A percentile compares a stretch with the other conserved stretches of the same genome.
Evolutionary conservation across 768 basidiomycete genomes (phyloP).

Genomic region (Lanmaoa rubissima): DNA sequence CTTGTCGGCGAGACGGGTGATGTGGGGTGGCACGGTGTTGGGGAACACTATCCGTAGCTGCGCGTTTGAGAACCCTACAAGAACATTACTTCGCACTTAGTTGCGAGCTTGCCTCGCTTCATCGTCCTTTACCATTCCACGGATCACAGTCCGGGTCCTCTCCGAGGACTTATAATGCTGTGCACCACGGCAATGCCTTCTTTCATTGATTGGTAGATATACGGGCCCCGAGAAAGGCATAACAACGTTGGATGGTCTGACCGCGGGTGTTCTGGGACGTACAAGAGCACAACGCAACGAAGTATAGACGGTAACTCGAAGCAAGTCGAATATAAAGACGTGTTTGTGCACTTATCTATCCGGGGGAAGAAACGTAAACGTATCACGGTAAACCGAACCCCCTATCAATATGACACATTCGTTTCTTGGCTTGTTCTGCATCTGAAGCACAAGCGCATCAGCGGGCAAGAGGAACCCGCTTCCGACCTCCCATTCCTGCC

Average conservation of each 20-base stretch:
- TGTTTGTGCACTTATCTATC: not conserved
- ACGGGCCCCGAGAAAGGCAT: not conserved
- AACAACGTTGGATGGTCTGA: not conserved
- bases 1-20: too few species aligned
- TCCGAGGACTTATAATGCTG: conserved; percentile 13
- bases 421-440: conserved; percentile 7
- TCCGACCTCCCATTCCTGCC: too few species aligned
- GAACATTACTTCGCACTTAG: not conserved
- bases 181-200: not conserved
- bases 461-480: not conserved
- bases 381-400: conserved; percentile 7
- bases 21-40: not conserved
- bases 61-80: not conserved
- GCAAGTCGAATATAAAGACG: not conserved
- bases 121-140: not conserved
- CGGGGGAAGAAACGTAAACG: not conserved
- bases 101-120: conserved; percentile 2
- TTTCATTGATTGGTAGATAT: not conserved
- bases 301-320: not conserved
- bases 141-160: not conserved
- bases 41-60: not conserved
- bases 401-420: conserved; percentile 13
- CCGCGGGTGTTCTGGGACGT: not conserved
- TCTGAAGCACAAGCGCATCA: not conserved
- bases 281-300: not conserved